Conservation (phyloP, 208 protist species). For the Kentomonas sorsogonicus region DNA sequence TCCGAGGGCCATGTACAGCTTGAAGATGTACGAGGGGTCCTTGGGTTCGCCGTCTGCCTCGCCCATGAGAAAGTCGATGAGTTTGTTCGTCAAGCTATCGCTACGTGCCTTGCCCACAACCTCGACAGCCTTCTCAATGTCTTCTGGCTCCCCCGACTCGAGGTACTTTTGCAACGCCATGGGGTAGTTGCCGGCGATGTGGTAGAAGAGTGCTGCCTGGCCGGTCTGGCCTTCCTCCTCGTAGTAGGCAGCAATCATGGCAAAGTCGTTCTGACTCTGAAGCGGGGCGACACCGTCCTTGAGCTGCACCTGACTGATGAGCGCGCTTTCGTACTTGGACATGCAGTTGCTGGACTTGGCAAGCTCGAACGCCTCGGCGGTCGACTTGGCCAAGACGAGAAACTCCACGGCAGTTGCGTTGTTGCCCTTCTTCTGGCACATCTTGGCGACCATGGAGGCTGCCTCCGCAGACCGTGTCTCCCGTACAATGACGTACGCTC, state of each 20-base stretch:
- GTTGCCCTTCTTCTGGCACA: slow-evolving; percentile 85
- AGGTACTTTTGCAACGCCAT: slow-evolving; percentile 90
- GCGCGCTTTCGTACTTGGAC: slow-evolving; percentile 74
- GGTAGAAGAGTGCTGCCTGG: slow-evolving; percentile 90
- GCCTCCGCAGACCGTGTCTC: slow-evolving; percentile 88
- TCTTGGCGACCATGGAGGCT: slow-evolving; percentile 88
- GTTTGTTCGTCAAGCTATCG: slow-evolving; percentile 89
- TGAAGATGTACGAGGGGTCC: slow-evolving; percentile 96
- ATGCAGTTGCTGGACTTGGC: slow-evolving; percentile 87
- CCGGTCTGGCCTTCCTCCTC: slow-evolving; percentile 75
- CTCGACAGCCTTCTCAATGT: slow-evolving; percentile 91
- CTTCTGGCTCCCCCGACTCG: slow-evolving; percentile 75
- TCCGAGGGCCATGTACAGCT: slow-evolving; percentile 95
- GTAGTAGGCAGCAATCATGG: slow-evolving; percentile 91
- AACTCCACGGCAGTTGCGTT: slow-evolving; percentile 94
- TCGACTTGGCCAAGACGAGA: slow-evolving; percentile 91
- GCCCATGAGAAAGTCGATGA: slow-evolving; percentile 96
- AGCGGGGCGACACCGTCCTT: slow-evolving; percentile 81
- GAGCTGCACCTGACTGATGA: slow-evolving; percentile 72
- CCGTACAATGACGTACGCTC: slow-evolving; percentile 94
- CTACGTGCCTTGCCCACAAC: slow-evolving; percentile 91
- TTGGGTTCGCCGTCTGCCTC: slow-evolving; percentile 93
- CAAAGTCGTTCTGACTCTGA: slow-evolving; percentile 66
- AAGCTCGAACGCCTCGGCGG: slow-evolving; percentile 91
- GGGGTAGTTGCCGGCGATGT: slow-evolving; percentile 84